Conservation (phyloP, 2,329 filamentous ascomycete species). For the Podosphaera aphanis region DNA sequence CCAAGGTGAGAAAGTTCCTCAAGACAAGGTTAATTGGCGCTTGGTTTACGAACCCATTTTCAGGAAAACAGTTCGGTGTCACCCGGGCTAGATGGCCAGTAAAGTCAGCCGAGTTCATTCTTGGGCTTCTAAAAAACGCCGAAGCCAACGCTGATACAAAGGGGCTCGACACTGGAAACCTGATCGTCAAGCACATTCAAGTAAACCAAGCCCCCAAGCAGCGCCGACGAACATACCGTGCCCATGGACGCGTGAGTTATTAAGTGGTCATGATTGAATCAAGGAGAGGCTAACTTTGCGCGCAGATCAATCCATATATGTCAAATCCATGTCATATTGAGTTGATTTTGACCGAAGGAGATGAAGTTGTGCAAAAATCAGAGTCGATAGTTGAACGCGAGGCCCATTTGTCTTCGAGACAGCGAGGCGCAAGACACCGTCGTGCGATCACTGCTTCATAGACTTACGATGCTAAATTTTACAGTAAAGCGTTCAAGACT, state of each 20-base stretch:
- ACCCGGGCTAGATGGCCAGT: constrained; percentile 94
- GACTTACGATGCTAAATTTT: constrained; percentile 7
- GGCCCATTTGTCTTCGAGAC: constrained; percentile 62
- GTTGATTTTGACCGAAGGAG: constrained; percentile 93
- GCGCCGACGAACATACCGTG: constrained; percentile 97
- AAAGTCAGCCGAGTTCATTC: constrained; percentile 96
- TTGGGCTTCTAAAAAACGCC: constrained; percentile 91
- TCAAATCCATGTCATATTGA: constrained; percentile 99
- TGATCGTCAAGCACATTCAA: constrained; percentile 99
- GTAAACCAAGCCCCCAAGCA: constrained; percentile 99
- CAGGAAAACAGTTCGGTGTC: constrained; percentile 98
- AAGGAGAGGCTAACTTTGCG: not conserved
- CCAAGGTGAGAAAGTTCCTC: constrained; percentile 54
- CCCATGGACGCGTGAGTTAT: constrained; percentile 96
- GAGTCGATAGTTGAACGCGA: constrained; percentile 39
- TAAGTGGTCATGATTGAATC: constrained; percentile 3
- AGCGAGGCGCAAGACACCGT: constrained; percentile 53
- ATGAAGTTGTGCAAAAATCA: constrained; percentile 88
- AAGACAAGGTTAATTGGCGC: not conserved
- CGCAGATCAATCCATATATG: constrained; percentile 99
- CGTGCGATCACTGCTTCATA: constrained; percentile 43
- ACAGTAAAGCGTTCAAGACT: not conserved
- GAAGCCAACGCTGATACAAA: constrained; percentile 94
- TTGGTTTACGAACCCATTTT: constrained; percentile 4
- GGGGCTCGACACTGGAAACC: constrained; percentile 89